Percentiles rank a stretch among this genome's conserved stretches.
These are phyloP conservation scores for Antarctomyces pellizariae DNA, from an alignment of 495 filamentous ascomycete species.

Conservation along the genomic window DNA sequence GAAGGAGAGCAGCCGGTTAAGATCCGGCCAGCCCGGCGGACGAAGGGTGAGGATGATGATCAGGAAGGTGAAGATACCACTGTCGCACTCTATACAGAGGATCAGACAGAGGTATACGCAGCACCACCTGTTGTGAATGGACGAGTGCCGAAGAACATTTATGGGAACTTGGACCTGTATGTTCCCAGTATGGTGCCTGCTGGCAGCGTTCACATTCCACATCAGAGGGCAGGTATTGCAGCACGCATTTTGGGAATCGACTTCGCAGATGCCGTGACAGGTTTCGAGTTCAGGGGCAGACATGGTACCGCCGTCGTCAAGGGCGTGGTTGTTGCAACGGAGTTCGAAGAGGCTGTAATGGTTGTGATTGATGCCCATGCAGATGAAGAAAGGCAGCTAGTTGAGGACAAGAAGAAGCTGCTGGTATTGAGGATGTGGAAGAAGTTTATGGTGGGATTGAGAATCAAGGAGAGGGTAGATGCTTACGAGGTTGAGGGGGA, in stretches of 20 bases:
- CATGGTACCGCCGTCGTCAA: slow-evolving; percentile 56
- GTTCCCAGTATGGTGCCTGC: slow-evolving; percentile 78
- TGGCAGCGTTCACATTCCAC: slow-evolving; percentile 43
- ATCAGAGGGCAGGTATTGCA: slow-evolving; percentile 43
- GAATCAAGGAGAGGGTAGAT: slow-evolving; percentile 56
- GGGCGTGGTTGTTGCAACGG: slow-evolving; percentile 51
- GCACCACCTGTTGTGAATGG: slow-evolving; percentile 56
- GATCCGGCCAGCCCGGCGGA: slow-evolving; percentile 18
- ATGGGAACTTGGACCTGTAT: slow-evolving; percentile 77
- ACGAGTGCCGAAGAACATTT: slow-evolving; percentile 61
- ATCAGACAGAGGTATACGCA: slow-evolving; percentile 54
- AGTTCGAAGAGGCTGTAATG: slow-evolving; percentile 45
- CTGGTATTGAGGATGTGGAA: slow-evolving; percentile 53
- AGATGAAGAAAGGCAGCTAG: slow-evolving; percentile 31
- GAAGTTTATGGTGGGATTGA: slow-evolving; percentile 45
- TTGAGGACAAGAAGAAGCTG: slow-evolving; percentile 27
- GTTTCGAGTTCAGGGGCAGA: slow-evolving; percentile 66
- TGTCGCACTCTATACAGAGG: slow-evolving; percentile 41
- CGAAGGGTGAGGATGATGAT: slow-evolving; percentile 15
- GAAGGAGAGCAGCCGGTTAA: slow-evolving; percentile 56
- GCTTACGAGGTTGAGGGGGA: slow-evolving; percentile 31
- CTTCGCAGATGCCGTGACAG: slow-evolving; percentile 71
- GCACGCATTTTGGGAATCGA: slow-evolving; percentile 62
- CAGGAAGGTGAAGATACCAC: slow-evolving; percentile 22
- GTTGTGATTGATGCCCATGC: slow-evolving; percentile 40